Evolutionary conservation across 768 basidiomycete genomes (phyloP), one percentile per base, ranked within the genome.

Genomic region (Boletus speciosus): DNA sequence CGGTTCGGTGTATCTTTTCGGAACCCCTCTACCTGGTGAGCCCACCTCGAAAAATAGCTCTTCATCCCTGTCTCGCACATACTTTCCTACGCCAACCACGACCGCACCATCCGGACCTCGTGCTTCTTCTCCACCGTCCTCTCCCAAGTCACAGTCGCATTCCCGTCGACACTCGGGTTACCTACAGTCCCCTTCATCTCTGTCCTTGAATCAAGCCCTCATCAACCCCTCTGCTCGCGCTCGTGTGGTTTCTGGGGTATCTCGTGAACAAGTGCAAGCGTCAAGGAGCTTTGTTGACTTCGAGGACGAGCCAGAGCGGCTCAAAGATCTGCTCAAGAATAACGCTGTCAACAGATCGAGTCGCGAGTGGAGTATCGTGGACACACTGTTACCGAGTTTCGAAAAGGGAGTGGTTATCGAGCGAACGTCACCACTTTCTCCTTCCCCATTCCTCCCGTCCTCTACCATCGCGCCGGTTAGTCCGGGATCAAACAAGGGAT

Each of bases 261-360:
- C 82, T 8, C 74, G 74, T 9, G 86, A 89, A 55, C 80, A 80
- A 55, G 88, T 81, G 0, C 86, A 91, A 66, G 90, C 90, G 0
- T 83, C 88, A 0, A 89, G 81, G 71, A 89, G 83, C 59, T 85
- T 81, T 62, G 85, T 91, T 2, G 91, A 93, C 64, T 90, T 84
- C 52, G 90, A 92, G 3, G 87, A 90, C 41, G 90, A 93, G 63
- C 77, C 85, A 2, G 85, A 84, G 51, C 85, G 83, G 59, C 74
- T 93, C 56, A 90, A 87, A 64, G 85, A 83, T 35, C 75, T 93
- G 64, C 68, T 93, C 32, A 85, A 83, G 61, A 82, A 80, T 10
- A 78, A 67, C 52, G 71, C 72, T 34, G 74, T 70, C 16, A 82
- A 70, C 29, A 72, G 63, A 57, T 52, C 53, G 14, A 2, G 45